Evolutionary conservation across 371 early-diverging fungal species (phyloP), one percentile per base, ranked within the genome.

Genomic region (Gilbertella persicaria): DNA sequence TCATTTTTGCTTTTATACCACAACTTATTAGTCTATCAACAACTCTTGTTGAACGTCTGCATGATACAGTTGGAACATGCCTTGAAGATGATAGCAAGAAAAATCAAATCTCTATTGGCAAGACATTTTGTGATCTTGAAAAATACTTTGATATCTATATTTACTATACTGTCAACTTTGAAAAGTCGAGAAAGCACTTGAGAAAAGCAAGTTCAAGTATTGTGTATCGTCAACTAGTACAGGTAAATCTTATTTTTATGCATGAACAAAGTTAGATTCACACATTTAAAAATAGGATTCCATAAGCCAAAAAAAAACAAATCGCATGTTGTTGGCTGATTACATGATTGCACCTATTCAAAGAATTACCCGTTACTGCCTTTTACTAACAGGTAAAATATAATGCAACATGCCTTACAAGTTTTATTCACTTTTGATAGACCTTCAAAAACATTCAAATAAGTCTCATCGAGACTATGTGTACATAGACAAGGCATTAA

Each of bases 291-390:
- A 26, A 9, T 49, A 64, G 64, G 53, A 60, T 41, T 53, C 67
- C 14, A 50, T 56, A 49, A 46, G 55, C 26, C 55, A 58, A 36
- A 66, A 70, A 38, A 60, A 66, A 40, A 61, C 62, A 47, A 69
- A 69, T 35, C 55, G 63, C 24, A 66, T 80, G 58, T 45, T 62
- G 5, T 47, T 78, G 8, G 30, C 69, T 13, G 80, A 78, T 58
- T 80, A 80, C 43, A 62, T 75, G 69, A 80, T 80, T 56, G 67
- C 76, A 40, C 80, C 80, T 30, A 78, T 80, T 28, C 80, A 80
- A 56, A 62, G 80, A 30, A 66, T 80, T 45, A 71, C 78, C 19
- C 64, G 80, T 10, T 80, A 80, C 53, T 70, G 70, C 38, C 49
- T 80, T 16, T 58, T 80, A 33, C 36, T 80, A 20, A 68, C 69